Conservation (phyloP, 2,329 filamentous ascomycete genomes). For the Fusarium sp. region DNA sequence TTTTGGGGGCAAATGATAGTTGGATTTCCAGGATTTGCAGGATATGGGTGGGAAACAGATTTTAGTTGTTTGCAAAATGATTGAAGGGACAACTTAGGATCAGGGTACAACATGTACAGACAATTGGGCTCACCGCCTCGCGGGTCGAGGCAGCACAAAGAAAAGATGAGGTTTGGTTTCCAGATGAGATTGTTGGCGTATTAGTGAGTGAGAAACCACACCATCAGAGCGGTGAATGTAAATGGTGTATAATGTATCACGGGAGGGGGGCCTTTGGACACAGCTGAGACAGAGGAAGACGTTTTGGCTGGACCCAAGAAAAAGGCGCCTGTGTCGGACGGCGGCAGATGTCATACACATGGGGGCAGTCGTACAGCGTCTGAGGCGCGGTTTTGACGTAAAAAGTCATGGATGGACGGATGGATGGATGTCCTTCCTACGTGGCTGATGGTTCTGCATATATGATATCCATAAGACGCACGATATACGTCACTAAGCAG, state of each 20-base stretch:
- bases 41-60: constrained; percentile 28
- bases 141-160: constrained; percentile 32
- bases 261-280: neutral
- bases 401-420: constrained; percentile 11
- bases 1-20: constrained; percentile 14
- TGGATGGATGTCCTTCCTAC: constrained; percentile 1
- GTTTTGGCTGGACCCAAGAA: constrained; percentile 15
- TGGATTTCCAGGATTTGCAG: constrained; percentile 28
- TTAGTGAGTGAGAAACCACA: neutral
- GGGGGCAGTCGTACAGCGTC: neutral
- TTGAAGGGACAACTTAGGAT: constrained; percentile 21
- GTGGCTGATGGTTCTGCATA: constrained; percentile 27
- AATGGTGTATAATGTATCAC: constrained; percentile 29
- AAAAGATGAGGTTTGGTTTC: constrained; percentile 8
- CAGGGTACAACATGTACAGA: constrained; percentile 27
- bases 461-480: constrained; percentile 3
- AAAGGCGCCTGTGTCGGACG: constrained; percentile 10
- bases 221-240: constrained; percentile 26
- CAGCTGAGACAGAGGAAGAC: constrained; percentile 8
- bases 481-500: constrained; percentile 22
- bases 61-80: constrained; percentile 28
- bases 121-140: constrained; percentile 30
- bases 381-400: constrained; percentile 9
- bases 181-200: neutral
- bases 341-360: constrained; percentile 2